Percentiles rank a stretch among this genome's conserved stretches.
Evolutionary conservation across 169 alveolate genomes (phyloP).

Genomic region (Blepharisma undulans): DNA sequence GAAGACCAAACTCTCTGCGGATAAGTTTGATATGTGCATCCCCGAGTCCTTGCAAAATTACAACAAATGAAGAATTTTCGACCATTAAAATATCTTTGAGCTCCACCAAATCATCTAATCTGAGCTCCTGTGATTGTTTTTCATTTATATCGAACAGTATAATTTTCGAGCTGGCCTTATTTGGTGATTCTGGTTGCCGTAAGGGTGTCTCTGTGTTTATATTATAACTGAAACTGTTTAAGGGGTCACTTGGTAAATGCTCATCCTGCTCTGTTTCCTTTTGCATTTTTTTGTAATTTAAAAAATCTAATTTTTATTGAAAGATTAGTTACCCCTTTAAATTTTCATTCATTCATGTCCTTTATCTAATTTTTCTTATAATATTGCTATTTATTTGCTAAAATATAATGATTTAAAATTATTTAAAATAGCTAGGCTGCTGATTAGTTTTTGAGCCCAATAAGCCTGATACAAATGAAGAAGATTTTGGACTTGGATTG

Average conservation of each 20-base stretch:
- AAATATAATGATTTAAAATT: no score
- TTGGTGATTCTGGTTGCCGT: background rate
- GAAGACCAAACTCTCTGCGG: background rate
- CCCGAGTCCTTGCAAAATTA: background rate
- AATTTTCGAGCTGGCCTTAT: background rate
- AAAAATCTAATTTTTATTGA: background rate
- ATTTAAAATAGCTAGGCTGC: background rate
- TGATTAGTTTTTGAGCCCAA: background rate
- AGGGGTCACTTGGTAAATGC: background rate
- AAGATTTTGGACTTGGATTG: background rate
- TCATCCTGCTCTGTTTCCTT: background rate
- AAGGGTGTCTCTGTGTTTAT: background rate
- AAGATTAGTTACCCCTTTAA: background rate
- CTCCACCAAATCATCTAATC: background rate
- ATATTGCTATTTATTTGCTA: background rate
- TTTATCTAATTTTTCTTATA: background rate
- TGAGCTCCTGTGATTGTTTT: background rate
- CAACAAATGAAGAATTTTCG: background rate
- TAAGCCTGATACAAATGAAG: background rate
- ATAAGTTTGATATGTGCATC: background rate
- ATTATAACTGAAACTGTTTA: background rate
- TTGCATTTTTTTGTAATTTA: background rate
- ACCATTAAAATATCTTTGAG: background rate
- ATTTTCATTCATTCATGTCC: background rate
- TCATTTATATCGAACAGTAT: background rate